Evolutionary conservation across 2,329 filamentous ascomycete genomes (phyloP).

Genomic region (Penicillium crustosum): DNA sequence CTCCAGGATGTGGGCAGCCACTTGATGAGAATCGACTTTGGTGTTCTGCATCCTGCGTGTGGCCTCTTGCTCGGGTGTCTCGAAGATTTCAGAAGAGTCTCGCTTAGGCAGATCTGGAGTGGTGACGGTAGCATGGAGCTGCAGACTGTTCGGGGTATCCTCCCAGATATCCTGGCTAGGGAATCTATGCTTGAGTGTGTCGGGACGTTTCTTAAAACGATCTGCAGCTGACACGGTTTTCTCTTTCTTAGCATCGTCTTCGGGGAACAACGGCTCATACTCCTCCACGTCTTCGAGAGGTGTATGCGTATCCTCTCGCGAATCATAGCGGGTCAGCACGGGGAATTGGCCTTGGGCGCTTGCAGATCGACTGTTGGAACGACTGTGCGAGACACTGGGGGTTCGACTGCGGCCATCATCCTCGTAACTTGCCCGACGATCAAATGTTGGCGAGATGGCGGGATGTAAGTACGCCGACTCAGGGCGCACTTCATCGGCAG

Average conservation of each 20-base stretch:
- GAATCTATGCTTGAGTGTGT: constrained; percentile 66
- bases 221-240: constrained; percentile 54
- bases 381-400: constrained; percentile 59
- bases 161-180: constrained; percentile 98
- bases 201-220: constrained; percentile 56
- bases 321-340: constrained; percentile 55
- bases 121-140: constrained; percentile 75
- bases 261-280: constrained; percentile 91
- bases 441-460: constrained; percentile 73
- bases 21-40: constrained; percentile 38
- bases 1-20: constrained; percentile 36
- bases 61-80: constrained; percentile 52
- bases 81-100: constrained; percentile 43
- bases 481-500: constrained; percentile 78
- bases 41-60: constrained; percentile 43
- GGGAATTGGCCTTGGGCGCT: constrained; percentile 61
- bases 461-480: constrained; percentile 69
- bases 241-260: constrained; percentile 64
- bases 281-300: constrained; percentile 86
- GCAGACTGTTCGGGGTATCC: constrained; percentile 82
- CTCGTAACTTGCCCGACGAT: constrained; percentile 61
- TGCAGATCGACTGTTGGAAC: constrained; percentile 63
- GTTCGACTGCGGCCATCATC: constrained; percentile 53
- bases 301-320: constrained; percentile 57
- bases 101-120: constrained; percentile 66